These are phyloP conservation scores for Lanmaoa rubissima DNA, from an alignment of 768 basidiomycete genomes.

Conservation along the genomic window DNA sequence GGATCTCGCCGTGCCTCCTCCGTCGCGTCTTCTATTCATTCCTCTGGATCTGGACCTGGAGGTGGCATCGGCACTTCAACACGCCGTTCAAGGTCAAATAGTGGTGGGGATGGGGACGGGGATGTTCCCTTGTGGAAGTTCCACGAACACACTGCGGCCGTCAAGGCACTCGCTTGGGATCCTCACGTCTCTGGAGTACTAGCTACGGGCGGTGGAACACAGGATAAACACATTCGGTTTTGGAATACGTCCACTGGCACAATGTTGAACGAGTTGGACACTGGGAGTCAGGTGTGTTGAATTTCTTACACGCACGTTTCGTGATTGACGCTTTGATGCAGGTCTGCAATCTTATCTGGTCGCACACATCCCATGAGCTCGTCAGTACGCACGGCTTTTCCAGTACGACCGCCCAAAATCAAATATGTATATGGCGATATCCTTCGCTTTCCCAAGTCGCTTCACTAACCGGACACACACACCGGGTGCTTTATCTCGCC, in stretches of 20 bases:
- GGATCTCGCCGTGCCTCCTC: constrained; percentile 47
- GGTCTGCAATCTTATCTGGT: constrained; percentile 99
- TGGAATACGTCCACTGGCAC: constrained; percentile 92
- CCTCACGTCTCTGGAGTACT: constrained; percentile 89
- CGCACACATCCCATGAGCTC: constrained; percentile 90
- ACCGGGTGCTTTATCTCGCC: constrained; percentile 94
- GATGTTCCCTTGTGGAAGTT: constrained; percentile 88
- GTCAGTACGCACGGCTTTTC: constrained; percentile 98
- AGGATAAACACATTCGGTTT: constrained; percentile 96
- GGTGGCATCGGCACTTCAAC: constrained; percentile 24
- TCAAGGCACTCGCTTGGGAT: constrained; percentile 98
- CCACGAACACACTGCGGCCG: constrained; percentile 94
- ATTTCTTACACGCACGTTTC: background rate
- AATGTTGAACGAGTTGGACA: constrained; percentile 86
- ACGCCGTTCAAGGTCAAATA: constrained; percentile 26
- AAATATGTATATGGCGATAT: constrained; percentile 95
- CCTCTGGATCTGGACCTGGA: constrained; percentile 31
- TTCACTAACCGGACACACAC: constrained; percentile 90
- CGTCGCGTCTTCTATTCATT: constrained; percentile 24
- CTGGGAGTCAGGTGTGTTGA: constrained; percentile 81
- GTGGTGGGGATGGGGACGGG: constrained; percentile 32
- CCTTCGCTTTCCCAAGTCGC: constrained; percentile 93
- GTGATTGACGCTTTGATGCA: constrained; percentile 31
- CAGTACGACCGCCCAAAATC: constrained; percentile 90
- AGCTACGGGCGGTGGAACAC: constrained; percentile 97